These are phyloP conservation scores for Phialocephala subalpina DNA, from an alignment of 2,329 filamentous ascomycete species.

Conservation along the genomic window DNA sequence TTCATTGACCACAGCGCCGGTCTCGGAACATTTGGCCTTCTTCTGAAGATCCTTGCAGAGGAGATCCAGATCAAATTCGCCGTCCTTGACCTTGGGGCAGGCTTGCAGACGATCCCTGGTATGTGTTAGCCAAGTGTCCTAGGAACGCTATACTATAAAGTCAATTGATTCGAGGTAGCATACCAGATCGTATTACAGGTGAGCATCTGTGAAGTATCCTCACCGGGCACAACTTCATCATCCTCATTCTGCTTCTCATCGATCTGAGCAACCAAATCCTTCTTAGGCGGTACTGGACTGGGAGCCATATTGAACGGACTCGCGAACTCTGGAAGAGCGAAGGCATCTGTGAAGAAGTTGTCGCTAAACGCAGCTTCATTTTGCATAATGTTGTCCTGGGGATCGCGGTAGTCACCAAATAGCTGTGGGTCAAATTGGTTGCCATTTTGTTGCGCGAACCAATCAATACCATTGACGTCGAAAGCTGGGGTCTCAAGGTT, in stretches of 20 bases:
- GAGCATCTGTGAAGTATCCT: slow-evolving; percentile 70
- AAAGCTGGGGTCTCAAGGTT: slow-evolving; percentile 46
- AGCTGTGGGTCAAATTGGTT: slow-evolving; percentile 90
- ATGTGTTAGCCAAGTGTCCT: slow-evolving; percentile 19
- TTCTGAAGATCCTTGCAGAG: slow-evolving; percentile 92
- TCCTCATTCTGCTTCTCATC: slow-evolving; percentile 78
- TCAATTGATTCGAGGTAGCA: slow-evolving; percentile 46
- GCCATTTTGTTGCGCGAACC: slow-evolving; percentile 81
- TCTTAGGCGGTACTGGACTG: slow-evolving; percentile 57
- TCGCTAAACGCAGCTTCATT: slow-evolving; percentile 53
- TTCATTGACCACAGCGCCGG: slow-evolving; percentile 87
- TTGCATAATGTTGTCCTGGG: slow-evolving; percentile 83
- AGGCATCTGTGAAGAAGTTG: slow-evolving; percentile 71
- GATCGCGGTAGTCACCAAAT: slow-evolving; percentile 91
- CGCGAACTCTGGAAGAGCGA: slow-evolving; percentile 78
- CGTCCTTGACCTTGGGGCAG: slow-evolving; percentile 86
- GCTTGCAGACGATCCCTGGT: slow-evolving; percentile 87
- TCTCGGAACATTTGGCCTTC: slow-evolving; percentile 95
- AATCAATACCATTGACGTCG: slow-evolving; percentile 69
- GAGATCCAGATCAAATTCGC: slow-evolving; percentile 92
- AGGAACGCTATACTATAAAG: background rate
- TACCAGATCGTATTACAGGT: slow-evolving; percentile 95
- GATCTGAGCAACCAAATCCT: slow-evolving; percentile 79
- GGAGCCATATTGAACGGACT: slow-evolving; percentile 79
- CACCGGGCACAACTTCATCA: slow-evolving; percentile 70